Evolutionary conservation across 2,329 filamentous ascomycete genomes (phyloP).

Genomic region (Helotiales sp.): DNA sequence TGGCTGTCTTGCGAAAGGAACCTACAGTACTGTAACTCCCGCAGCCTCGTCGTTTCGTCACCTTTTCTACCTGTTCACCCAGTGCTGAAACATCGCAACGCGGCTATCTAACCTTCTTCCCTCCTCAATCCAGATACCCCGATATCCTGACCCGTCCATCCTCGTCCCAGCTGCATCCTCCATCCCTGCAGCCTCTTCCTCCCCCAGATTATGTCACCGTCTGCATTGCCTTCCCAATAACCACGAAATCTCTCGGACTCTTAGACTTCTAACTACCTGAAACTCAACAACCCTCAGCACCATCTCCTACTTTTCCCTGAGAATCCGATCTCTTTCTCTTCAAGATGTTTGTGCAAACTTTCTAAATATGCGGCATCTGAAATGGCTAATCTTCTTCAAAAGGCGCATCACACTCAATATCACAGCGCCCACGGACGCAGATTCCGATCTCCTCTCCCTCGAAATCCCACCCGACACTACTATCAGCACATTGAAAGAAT

Average conservation of each 20-base stretch:
- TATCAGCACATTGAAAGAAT: conserved; percentile 80
- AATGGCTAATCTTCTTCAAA: conserved; percentile 14
- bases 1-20: not conserved
- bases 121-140: not conserved
- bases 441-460: conserved; percentile 70
- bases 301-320: not conserved
- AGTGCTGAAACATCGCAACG: not conserved
- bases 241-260: not conserved
- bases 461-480: conserved; percentile 84
- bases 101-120: not conserved
- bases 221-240: conserved; percentile 1
- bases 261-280: not conserved
- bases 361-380: not conserved
- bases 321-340: not conserved
- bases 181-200: not conserved
- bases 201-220: conserved; percentile 13
- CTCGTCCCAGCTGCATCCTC: not conserved
- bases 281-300: not conserved
- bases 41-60: not conserved
- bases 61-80: too few species aligned
- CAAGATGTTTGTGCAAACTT: conserved; percentile 22
- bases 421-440: conserved; percentile 67
- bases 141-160: not conserved
- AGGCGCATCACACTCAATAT: conserved; percentile 91
- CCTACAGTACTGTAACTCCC: too few species aligned